Evolutionary conservation across 805 yeast genomes (phyloP), one percentile per base, ranked within the genome.

Genomic region (Candida silvatica): DNA sequence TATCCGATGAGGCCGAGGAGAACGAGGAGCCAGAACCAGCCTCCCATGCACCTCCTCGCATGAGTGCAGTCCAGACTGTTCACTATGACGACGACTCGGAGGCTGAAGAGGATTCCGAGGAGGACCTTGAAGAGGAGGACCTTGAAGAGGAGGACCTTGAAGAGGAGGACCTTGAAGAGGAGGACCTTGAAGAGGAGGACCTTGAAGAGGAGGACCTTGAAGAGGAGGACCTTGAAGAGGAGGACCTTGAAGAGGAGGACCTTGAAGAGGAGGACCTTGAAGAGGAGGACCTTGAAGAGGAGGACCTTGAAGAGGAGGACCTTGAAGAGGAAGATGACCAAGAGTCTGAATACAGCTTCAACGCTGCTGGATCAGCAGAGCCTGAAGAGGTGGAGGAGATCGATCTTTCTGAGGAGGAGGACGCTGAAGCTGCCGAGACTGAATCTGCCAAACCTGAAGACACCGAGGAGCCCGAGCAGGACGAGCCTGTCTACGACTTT

Each of bases 101-200:
- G 17, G 19, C 20, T 25, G 38, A 38, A n/a, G 36, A 18, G 6
- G 37, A 31, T 9, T 15, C 27, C 26, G 35, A 29, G n/a, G 39
- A 41, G 17, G 32, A 32, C 14, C 14, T 12, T 6, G 36, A 27
- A 11, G 41, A 40, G 14, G 41, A 24, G 9, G 37, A 27, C 24
- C 42, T 42, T 15, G 42, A 36, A 6, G 42, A 36, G 17, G 42
- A n/a, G n/a, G n/a, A n/a, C n/a, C n/a, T n/a, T n/a, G n/a, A n/a
- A n/a, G 11, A 26, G 7, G 16, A 26, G n/a, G 22, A 36, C 17
- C 31, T 15, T 16, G 18, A 20, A 16, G 19, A 16, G 19, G 38
- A 38, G 14, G 36, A 18, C 6, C 36, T 28, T 9, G 11, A 19
- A 27, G 35, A 29, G n/a, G 39, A 41, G 17, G 32, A 32, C 14